These are phyloP conservation scores for Daedalea quercina DNA, from an alignment of 768 basidiomycete species.

Conservation along the genomic window DNA sequence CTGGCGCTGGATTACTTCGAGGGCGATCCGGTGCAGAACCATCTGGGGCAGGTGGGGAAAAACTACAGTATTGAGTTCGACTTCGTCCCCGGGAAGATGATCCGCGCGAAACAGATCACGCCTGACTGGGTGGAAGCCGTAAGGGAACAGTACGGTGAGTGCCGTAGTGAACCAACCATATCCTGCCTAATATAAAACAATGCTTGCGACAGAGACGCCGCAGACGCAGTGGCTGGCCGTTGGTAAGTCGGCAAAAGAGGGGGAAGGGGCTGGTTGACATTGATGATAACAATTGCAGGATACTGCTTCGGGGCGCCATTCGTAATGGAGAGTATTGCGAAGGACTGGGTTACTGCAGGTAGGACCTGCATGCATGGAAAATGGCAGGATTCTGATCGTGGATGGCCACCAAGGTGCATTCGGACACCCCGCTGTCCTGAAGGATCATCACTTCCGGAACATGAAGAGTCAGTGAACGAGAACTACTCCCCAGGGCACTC, in stretches of 20 bases:
- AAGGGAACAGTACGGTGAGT: slow-evolving; percentile 39
- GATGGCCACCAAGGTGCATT: slow-evolving; percentile 36
- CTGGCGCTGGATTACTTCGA: slow-evolving; percentile 61
- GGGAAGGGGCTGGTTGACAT: no score
- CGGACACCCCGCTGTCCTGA: slow-evolving; percentile 47
- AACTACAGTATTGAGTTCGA: background rate
- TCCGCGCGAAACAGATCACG: slow-evolving; percentile 31
- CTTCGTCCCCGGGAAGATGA: slow-evolving; percentile 4
- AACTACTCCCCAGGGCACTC: no score
- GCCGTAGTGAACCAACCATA: no score
- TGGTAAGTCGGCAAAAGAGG: slow-evolving; percentile 1
- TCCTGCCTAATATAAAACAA: no score
- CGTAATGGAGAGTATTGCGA: slow-evolving; percentile 38
- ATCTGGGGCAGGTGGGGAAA: slow-evolving; percentile 24
- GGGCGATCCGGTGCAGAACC: slow-evolving; percentile 43
- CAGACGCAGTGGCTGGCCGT: slow-evolving; percentile 12
- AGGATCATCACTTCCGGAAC: slow-evolving; percentile 39
- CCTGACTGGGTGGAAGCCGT: slow-evolving; percentile 50
- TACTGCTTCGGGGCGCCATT: slow-evolving; percentile 56
- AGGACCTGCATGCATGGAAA: no score
- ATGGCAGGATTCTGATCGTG: background rate
- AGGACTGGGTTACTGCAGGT: slow-evolving; percentile 44
- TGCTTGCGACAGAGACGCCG: slow-evolving; percentile 15
- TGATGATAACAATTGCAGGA: slow-evolving; percentile 24
- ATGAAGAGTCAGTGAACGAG: slow-evolving; percentile 35